phyloP scores from a whole-genome alignment of 2,329 filamentous ascomycete species.

The Dothideomycetes sp. region DNA sequence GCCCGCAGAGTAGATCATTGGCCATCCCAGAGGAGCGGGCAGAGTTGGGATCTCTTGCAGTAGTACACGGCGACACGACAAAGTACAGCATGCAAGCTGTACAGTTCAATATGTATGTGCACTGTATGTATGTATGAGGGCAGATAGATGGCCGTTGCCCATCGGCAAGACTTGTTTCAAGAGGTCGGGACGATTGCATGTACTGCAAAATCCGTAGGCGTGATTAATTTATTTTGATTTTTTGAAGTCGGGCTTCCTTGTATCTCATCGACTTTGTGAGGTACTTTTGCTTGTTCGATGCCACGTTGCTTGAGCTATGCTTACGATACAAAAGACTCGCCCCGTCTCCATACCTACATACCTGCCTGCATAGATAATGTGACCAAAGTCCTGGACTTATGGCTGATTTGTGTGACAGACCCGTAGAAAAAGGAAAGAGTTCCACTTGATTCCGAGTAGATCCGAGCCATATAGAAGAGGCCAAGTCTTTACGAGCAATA shows the following conservation, averaged over 20 bases:
- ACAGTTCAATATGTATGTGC: too few relatives aligned
- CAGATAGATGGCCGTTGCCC: conserved; percentile 7
- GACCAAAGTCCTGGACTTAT: neutral
- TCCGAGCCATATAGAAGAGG: neutral
- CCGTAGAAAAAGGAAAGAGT: conserved; percentile 17
- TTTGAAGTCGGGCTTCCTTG: neutral
- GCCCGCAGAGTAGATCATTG: conserved; percentile 13
- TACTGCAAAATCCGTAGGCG: neutral
- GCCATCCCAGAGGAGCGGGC: conserved; percentile 7
- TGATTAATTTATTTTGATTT: conserved; percentile 1
- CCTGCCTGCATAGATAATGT: neutral
- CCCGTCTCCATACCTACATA: too few relatives aligned
- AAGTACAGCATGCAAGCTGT: conserved; percentile 12
- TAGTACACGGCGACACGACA: conserved; percentile 13
- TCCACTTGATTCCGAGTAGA: neutral
- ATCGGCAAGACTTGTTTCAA: conserved; percentile 11
- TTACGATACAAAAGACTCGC: neutral
- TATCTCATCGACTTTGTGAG: conserved; percentile 4
- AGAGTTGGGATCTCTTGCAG: conserved; percentile 8
- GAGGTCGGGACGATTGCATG: conserved; percentile 2
- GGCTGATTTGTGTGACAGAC: conserved; percentile 2
- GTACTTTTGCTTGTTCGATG: conserved; percentile 7
- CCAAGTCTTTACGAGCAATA: conserved; percentile 1
- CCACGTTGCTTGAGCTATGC: conserved; percentile 6
- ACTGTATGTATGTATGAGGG: too few relatives aligned